These are phyloP conservation scores for Salix exigua DNA, from an alignment of 345 rosid genomes.

Conservation along the genomic window DNA sequence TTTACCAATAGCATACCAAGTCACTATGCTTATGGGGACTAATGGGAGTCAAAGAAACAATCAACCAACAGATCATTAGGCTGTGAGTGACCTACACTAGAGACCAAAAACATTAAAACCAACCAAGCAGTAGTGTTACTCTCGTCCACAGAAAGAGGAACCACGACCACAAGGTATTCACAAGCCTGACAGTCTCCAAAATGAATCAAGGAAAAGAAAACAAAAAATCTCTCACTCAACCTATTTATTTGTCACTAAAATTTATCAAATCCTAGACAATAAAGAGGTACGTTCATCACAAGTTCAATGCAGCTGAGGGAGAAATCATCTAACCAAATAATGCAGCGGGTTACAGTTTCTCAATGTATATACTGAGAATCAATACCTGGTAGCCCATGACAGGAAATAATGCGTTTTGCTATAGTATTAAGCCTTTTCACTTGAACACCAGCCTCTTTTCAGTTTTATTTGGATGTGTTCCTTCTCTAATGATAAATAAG, in stretches of 20 bases:
- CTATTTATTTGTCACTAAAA: neutral
- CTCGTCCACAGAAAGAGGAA: neutral
- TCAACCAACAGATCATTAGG: neutral
- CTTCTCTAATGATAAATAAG: neutral
- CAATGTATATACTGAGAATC: neutral
- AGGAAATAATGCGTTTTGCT: neutral
- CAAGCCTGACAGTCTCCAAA: neutral
- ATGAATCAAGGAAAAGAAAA: neutral
- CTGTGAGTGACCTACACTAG: neutral
- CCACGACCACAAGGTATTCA: neutral
- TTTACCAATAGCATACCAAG: neutral
- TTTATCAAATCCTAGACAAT: neutral
- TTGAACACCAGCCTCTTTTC: neutral
- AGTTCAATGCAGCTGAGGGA: neutral
- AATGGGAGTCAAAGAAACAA: neutral
- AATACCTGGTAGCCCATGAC: neutral
- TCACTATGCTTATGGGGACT: neutral
- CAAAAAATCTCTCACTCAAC: neutral
- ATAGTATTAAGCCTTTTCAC: neutral
- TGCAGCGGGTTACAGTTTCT: neutral
- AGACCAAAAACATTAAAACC: neutral
- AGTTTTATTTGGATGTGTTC: neutral
- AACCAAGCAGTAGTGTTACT: neutral
- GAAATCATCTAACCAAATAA: neutral
- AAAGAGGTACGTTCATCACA: neutral